A percentile compares a stretch with the other conserved stretches of the same genome.
Conservation (phyloP, 345 rosid species). For the Populus alba region DNA sequence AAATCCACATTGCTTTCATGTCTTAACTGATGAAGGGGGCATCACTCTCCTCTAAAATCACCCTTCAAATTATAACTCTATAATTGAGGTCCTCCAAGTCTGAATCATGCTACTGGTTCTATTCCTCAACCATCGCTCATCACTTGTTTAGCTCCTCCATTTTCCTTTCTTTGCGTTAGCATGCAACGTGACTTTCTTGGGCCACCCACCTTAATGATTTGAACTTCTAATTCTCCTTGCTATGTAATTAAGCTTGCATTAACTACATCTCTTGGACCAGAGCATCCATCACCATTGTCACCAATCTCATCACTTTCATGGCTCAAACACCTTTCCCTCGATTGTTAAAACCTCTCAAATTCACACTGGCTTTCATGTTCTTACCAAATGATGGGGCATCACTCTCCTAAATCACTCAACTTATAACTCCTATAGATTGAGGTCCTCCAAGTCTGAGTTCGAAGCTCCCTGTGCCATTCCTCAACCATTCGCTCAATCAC, state of each 20-base stretch:
- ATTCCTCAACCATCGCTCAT: not conserved
- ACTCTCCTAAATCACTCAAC: slow-evolving; percentile 21
- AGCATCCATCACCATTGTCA: slow-evolving; percentile 7
- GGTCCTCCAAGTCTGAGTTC: not conserved
- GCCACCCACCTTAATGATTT: slow-evolving; percentile 9
- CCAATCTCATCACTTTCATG: slow-evolving; percentile 2
- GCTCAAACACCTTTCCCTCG: slow-evolving; percentile 3
- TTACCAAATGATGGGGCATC: slow-evolving; percentile 4
- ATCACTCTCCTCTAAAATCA: slow-evolving; percentile 19
- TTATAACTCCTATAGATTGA: slow-evolving; percentile 1
- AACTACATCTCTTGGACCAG: not conserved
- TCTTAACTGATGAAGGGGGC: slow-evolving; percentile 1
- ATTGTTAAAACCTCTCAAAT: slow-evolving; percentile 27
- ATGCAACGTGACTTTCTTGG: not conserved
- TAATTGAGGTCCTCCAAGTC: not conserved
- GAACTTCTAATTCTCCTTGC: slow-evolving; percentile 9
- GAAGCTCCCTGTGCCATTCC: not conserved
- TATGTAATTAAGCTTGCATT: slow-evolving; percentile 3
- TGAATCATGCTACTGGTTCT: not conserved
- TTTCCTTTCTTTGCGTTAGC: not conserved
- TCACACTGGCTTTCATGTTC: slow-evolving; percentile 23
- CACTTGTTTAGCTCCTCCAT: not conserved
- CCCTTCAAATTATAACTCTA: slow-evolving; percentile 17
- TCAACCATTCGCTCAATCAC: not conserved
- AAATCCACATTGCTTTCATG: slow-evolving; percentile 26